Percentiles rank a stretch among this genome's conserved stretches.
Conservation (phyloP, 2,329 filamentous ascomycete species). For the Calonectria hongkongensis region DNA sequence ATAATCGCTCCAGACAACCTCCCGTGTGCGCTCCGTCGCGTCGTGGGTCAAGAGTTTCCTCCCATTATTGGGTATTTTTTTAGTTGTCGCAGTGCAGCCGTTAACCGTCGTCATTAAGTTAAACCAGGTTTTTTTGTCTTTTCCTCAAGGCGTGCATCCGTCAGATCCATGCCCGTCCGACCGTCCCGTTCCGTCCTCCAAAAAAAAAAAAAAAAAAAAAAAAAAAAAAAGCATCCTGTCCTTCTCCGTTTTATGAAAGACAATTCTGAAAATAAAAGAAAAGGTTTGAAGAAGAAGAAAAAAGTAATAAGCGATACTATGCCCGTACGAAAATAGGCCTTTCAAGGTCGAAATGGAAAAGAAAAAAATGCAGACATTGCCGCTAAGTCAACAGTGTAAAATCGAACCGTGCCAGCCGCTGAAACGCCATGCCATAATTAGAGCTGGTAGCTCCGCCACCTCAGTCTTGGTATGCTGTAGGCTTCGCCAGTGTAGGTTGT, state of each 20-base stretch:
- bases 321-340: conserved; percentile 11
- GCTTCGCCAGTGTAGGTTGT: conserved; percentile 44
- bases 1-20: conserved; percentile 30
- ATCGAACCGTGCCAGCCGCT: conserved; percentile 50
- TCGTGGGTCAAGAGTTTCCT: conserved; percentile 34
- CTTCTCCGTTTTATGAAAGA: conserved; percentile 44
- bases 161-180: conserved; percentile 49
- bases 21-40: conserved; percentile 31
- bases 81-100: conserved; percentile 55
- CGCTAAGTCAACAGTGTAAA: conserved; percentile 48
- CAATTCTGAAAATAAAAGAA: conserved; percentile 37
- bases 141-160: conserved; percentile 45
- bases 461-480: conserved; percentile 35
- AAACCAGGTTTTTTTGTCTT: conserved; percentile 51
- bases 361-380: conserved; percentile 50
- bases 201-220: not conserved
- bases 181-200: conserved; percentile 36
- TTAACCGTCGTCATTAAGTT: conserved; percentile 56
- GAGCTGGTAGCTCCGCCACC: conserved; percentile 44
- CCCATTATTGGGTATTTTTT: conserved; percentile 48
- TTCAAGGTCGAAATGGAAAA: conserved; percentile 1
- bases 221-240: conserved; percentile 35
- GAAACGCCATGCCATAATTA: conserved; percentile 56
- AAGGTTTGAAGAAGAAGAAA: conserved; percentile 33
- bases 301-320: conserved; percentile 24